Evolutionary conservation across 768 basidiomycete genomes (phyloP), one percentile per base, ranked within the genome.

Genomic region (Daedaleopsis nitida): DNA sequence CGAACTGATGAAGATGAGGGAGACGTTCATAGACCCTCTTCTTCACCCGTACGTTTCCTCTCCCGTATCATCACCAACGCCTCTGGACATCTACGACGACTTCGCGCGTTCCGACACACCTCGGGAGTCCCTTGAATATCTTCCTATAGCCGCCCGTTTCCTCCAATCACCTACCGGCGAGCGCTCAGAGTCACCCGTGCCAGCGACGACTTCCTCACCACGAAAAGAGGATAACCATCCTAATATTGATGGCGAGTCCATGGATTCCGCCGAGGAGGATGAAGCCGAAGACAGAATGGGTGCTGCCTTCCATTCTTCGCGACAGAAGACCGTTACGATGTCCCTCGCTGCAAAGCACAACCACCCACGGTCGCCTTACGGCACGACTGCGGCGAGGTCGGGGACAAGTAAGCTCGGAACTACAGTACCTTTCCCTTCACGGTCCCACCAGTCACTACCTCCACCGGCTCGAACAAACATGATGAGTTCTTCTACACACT

Each of bases 111-210:
- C 82, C 47, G 90, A 88, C 17, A 88, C 91, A 1, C 89, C 77
- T 11, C 66, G 77, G 7, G 93, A 91, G 66, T 90, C 91, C 0
- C 73, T 82, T 44, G 92, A 95, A 9, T 79, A 87, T 64, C 80
- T 94, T 3, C 89, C 95, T 52, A 97, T 97, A 63, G 95, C 95
- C 49, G 88, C 95, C 23, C 88, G 92, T 52, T 97, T 95, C 81
- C 91, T 94, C 78, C 38, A 42, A 11, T 89, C 89, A 5, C 90
- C 91, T 10, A 68, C 69, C 13, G 74, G 76, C 21, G 78, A 80
- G 65, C 80, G 76, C 50, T 74, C 75, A 7, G 79, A 80, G 11
- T 87, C 87, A 10, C 75, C 81, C 0, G 73, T 65, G 8, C 66
- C 65, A 27, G 62, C 56, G 21, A 68, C 63, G 47, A 74, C 76